Evolutionary conservation across 352 stramenopile species (phyloP).

Genomic region (Elongisporangium undulatum): DNA sequence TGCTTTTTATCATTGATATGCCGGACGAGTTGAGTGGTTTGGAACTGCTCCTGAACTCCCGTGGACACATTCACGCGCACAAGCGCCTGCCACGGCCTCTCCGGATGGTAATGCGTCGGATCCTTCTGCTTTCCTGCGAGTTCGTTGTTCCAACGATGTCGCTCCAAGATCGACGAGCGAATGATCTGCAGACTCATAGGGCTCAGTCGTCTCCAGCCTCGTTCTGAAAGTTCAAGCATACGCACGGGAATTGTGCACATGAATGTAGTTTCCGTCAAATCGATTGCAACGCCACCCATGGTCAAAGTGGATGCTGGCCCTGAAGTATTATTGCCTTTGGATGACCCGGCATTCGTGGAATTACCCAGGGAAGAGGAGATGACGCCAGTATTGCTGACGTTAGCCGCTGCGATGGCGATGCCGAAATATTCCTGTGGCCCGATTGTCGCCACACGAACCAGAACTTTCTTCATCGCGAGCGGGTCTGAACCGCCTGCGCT

Average conservation of each 20-base stretch:
- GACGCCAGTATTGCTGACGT: conserved; percentile 8
- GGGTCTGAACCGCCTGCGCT: conserved; percentile 7
- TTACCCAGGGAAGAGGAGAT: neutral
- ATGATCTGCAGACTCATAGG: conserved; percentile 36
- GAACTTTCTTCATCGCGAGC: conserved; percentile 15
- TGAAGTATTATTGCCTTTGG: neutral
- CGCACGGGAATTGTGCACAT: conserved; percentile 59
- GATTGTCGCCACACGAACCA: conserved; percentile 68
- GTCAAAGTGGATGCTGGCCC: neutral
- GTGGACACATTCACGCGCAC: conserved; percentile 5
- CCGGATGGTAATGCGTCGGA: conserved; percentile 31
- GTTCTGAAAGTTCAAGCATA: conserved; percentile 60
- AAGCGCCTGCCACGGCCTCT: conserved; percentile 43
- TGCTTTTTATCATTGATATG: conserved; percentile 48
- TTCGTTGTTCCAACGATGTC: conserved; percentile 52
- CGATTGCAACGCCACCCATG: neutral
- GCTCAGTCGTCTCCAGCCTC: conserved; percentile 51
- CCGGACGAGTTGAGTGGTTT: conserved; percentile 40
- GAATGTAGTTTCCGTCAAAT: conserved; percentile 40
- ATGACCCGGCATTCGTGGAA: neutral
- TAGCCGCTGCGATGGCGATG: conserved; percentile 35
- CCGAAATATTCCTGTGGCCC: conserved; percentile 68
- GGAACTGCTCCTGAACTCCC: conserved; percentile 16
- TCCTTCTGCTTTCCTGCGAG: conserved; percentile 25
- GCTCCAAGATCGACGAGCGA: conserved; percentile 43